These are phyloP conservation scores for Boletus vinaceobasis DNA, from an alignment of 768 basidiomycete species.

Conservation along the genomic window DNA sequence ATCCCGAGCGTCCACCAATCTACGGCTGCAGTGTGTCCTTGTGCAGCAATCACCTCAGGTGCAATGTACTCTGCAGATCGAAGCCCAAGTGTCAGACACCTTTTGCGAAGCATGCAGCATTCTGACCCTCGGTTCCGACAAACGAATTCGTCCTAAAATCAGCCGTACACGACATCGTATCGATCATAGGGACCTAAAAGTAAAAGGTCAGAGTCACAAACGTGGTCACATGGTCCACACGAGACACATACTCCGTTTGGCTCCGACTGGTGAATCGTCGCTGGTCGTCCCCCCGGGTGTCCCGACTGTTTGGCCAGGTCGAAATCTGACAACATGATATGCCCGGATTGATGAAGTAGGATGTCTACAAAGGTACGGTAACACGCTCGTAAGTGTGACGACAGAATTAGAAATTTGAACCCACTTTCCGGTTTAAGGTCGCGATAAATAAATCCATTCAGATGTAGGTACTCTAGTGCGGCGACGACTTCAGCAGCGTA, in stretches of 20 bases:
- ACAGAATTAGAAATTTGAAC: conserved; percentile 36
- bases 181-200: conserved; percentile 80
- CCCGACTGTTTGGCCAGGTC: conserved; percentile 96
- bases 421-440: conserved; percentile 99
- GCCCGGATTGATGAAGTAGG: conserved; percentile 93
- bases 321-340: conserved; percentile 99
- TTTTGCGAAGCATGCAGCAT: conserved; percentile 9
- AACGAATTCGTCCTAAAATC: conserved; percentile 99
- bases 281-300: conserved; percentile 81
- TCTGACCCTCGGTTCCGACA: conserved; percentile 94
- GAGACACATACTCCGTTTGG: conserved; percentile 73
- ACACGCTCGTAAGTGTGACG: background rate
- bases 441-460: conserved; percentile 99
- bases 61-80: conserved; percentile 87
- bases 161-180: conserved; percentile 95
- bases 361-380: conserved; percentile 62
- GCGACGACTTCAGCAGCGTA: conserved; percentile 99
- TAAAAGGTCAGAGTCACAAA: conserved; percentile 4
- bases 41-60: conserved; percentile 95
- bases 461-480: conserved; percentile 95
- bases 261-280: conserved; percentile 80
- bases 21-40: conserved; percentile 96
- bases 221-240: background rate
- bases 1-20: conserved; percentile 99
- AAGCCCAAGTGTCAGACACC: conserved; percentile 16